These are phyloP conservation scores for Halophytophthora polymorphica DNA, from an alignment of 352 stramenopile species.

Conservation along the genomic window DNA sequence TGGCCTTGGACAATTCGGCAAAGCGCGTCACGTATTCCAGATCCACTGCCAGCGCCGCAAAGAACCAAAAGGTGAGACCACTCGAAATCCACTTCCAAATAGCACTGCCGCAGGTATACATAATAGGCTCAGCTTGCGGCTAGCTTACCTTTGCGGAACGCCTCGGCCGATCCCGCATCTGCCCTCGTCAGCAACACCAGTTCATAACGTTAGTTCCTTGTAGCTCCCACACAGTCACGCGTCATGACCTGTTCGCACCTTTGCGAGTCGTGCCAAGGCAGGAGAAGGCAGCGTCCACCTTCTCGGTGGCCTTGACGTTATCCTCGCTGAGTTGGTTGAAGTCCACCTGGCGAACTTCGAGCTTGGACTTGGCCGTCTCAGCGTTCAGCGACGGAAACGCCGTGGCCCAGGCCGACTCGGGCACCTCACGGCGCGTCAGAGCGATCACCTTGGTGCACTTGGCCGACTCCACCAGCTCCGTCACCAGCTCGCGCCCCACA, in stretches of 20 bases:
- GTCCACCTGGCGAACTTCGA: constrained; percentile 56
- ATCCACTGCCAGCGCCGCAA: constrained; percentile 42
- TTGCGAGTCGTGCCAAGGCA: constrained; percentile 73
- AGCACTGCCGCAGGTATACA: constrained; percentile 2
- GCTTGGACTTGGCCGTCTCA: constrained; percentile 38
- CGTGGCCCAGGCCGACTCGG: constrained; percentile 32
- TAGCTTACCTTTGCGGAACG: constrained; percentile 59
- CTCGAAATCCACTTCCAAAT: neutral
- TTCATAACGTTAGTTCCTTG: too few relatives aligned
- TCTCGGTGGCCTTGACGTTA: constrained; percentile 31
- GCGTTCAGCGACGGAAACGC: constrained; percentile 54
- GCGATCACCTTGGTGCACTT: constrained; percentile 73
- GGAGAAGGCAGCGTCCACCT: constrained; percentile 65
- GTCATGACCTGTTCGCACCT: constrained; percentile 12
- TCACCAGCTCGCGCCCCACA: constrained; percentile 68
- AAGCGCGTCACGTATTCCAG: constrained; percentile 66
- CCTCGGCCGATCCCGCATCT: constrained; percentile 59
- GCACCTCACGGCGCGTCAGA: constrained; percentile 58
- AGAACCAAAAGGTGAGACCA: constrained; percentile 8
- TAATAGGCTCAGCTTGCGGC: neutral
- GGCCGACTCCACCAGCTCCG: constrained; percentile 55
- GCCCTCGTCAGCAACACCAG: neutral
- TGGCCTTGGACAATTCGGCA: constrained; percentile 42
- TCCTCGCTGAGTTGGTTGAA: constrained; percentile 47
- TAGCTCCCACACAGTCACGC: too few relatives aligned